Evolutionary conservation across 139 green algal species (phyloP), one percentile per base, ranked within the genome.

Genomic region (Closterium sp.): DNA sequence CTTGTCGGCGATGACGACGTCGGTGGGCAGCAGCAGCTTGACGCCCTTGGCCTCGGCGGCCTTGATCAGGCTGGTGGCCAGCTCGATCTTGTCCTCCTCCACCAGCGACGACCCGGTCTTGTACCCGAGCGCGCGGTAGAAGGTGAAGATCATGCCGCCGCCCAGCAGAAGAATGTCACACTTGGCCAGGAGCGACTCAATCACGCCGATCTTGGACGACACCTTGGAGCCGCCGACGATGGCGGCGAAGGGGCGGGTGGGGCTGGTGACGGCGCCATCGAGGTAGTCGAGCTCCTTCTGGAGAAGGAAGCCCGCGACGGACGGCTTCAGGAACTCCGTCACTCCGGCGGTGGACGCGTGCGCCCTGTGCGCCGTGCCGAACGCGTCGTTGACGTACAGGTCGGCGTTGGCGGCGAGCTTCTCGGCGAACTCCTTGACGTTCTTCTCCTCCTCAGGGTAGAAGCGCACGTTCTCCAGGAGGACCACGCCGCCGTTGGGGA

Each of bases 191-290:
- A 99, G 97, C 34, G 95, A 96, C 96, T 99, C 97, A 88, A 99
- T 99, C 85, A 99, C 98, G 38, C 97, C 97, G 95, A 99, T 99
- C 97, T 99, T 99, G 94, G 96, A 97, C 89, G 97, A 99, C 91
- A 99, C 98, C 96, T 99, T 99, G 96, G 96, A 98, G 93, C 98
- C 98, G 30, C 98, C 98, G 66, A 99, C 92, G 88, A 99, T 99
- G 92, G 98, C 98, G 86, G 95, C 96, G 90, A 99, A 99, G 81
- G 98, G 98, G 90, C 96, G 95, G 95, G 98, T 97, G 94, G 98
- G 98, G 89, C 94, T 92, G 86, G 94, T 93, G 10, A 99, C 97
- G 34, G 97, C 97, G 81, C 97, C 97, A 95, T 98, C 96, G 88
- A 98, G 96, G 97, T 98, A 98, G 94, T 97, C 96, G 35, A 99